Conservation (phyloP, 139 green algal species). For the Deuterostichococcus epilithicus region DNA sequence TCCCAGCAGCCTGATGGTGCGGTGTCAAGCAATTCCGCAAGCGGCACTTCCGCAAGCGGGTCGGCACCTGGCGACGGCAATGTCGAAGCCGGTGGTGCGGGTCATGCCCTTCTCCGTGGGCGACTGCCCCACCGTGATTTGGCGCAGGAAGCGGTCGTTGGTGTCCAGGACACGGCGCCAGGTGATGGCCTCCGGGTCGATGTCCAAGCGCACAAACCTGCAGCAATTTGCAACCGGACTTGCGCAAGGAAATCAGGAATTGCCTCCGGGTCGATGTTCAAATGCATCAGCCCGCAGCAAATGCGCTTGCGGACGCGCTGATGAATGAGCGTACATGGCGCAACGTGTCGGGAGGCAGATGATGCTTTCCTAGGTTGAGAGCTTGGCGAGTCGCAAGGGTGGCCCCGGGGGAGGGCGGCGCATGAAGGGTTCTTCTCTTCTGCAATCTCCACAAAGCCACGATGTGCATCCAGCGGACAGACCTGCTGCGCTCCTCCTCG, state of each 20-base stretch:
- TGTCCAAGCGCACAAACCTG: slow-evolving; percentile 89
- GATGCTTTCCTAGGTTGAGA: no score
- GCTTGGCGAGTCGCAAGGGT: no score
- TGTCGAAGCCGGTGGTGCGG: slow-evolving; percentile 88
- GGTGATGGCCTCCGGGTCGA: slow-evolving; percentile 84
- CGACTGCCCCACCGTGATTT: slow-evolving; percentile 81
- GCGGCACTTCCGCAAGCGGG: no score
- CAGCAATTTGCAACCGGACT: background rate
- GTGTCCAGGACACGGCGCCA: slow-evolving; percentile 97
- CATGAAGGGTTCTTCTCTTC: no score
- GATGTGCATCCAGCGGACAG: background rate
- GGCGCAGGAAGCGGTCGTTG: slow-evolving; percentile 94
- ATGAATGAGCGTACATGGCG: no score
- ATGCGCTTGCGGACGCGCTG: no score
- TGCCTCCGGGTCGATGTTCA: background rate
- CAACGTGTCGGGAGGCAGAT: no score
- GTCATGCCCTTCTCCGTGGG: slow-evolving; percentile 51
- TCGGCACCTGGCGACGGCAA: slow-evolving; percentile 68
- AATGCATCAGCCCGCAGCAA: no score
- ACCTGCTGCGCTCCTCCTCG: slow-evolving; percentile 69
- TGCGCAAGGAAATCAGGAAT: background rate
- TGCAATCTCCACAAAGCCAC: background rate
- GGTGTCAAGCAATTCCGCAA: no score
- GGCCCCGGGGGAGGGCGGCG: no score
- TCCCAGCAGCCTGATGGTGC: no score